phyloP scores from a whole-genome alignment of 192 early-diverging fungal genomes.

The Linnemannia elongata region DNA sequence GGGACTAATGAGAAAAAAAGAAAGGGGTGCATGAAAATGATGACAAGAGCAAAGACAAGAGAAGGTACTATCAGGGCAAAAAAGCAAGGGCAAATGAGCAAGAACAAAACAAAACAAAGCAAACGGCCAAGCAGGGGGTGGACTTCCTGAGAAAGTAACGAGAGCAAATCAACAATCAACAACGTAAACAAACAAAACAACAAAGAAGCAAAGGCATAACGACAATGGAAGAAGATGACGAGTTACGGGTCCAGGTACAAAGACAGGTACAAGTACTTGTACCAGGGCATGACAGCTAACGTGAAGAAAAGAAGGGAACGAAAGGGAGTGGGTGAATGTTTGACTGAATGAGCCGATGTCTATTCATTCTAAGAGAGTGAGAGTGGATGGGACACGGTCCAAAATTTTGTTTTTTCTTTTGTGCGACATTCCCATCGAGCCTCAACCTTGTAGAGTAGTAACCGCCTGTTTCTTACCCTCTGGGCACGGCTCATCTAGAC shows the following conservation, averaged over 20 bases:
- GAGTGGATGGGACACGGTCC: constrained; percentile 8
- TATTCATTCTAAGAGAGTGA: background rate
- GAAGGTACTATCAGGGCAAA: no score
- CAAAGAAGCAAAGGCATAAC: background rate
- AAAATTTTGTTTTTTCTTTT: background rate
- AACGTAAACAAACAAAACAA: background rate
- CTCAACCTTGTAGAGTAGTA: background rate
- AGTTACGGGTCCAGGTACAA: background rate
- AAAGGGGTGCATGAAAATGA: background rate
- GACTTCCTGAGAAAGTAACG: no score
- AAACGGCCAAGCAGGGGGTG: background rate
- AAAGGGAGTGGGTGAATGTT: background rate
- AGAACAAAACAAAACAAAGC: background rate
- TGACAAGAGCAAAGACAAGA: background rate
- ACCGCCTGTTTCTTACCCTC: no score
- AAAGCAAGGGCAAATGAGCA: no score
- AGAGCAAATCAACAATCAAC: background rate
- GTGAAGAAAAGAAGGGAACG: background rate
- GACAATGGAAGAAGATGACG: background rate
- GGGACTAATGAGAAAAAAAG: background rate
- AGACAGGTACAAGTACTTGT: no score
- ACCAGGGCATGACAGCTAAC: background rate
- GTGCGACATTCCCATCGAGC: constrained; percentile 2
- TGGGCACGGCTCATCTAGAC: background rate
- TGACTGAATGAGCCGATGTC: background rate